Evolutionary conservation across 2,329 filamentous ascomycete species (phyloP).

Genomic region (Fusarium papillatum): DNA sequence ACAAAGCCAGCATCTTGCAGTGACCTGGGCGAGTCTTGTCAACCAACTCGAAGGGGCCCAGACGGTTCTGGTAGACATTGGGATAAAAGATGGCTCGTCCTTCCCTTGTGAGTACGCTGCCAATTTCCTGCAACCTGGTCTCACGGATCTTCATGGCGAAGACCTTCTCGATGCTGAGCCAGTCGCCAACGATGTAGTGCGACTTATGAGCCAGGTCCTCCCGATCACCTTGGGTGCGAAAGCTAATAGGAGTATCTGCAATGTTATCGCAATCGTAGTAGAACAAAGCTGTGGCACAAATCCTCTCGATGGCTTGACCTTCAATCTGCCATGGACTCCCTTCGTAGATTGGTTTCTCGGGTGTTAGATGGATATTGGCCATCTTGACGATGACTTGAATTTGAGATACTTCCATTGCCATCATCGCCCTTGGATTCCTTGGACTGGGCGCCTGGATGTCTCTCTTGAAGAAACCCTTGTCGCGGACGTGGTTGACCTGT

Average conservation of each 20-base stretch:
- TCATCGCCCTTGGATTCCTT: background rate
- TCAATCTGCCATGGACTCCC: constrained; percentile 23
- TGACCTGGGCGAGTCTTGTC: background rate
- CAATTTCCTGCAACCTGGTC: background rate
- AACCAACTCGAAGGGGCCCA: background rate
- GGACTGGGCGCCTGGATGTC: background rate
- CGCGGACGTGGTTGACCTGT: background rate
- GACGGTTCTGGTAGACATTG: constrained; percentile 4
- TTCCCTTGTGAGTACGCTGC: background rate
- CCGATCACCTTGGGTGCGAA: background rate
- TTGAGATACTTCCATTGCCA: background rate
- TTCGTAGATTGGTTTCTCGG: background rate
- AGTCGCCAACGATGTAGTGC: background rate
- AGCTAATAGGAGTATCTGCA: background rate
- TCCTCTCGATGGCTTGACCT: constrained; percentile 14
- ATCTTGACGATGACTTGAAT: constrained; percentile 17
- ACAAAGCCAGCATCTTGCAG: constrained; percentile 6
- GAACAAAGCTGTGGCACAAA: constrained; percentile 9
- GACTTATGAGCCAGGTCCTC: background rate
- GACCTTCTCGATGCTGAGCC: background rate
- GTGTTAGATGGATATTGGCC: constrained; percentile 14
- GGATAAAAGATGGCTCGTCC: constrained; percentile 9
- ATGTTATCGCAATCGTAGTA: constrained; percentile 25
- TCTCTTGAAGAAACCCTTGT: background rate
- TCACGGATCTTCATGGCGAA: background rate